Conservation (phyloP, 257 asterid genomes). For the Penstemon newberryi region DNA sequence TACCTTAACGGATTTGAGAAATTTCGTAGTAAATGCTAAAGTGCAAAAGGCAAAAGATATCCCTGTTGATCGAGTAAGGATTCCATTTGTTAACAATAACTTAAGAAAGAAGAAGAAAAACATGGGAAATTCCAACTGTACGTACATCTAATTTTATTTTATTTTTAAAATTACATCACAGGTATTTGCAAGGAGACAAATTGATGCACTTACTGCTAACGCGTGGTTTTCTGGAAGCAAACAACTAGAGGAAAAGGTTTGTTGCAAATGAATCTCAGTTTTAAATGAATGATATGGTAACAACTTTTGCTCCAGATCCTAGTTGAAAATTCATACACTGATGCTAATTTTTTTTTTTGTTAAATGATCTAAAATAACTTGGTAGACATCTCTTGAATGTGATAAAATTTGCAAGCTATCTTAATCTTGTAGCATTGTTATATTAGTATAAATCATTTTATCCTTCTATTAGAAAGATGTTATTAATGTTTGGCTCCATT, state of each 20-base stretch:
- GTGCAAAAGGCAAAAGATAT: conserved; percentile 64
- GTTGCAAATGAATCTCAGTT: conserved; percentile 15
- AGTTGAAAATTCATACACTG: not conserved
- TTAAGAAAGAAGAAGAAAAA: not conserved
- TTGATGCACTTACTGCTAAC: conserved; percentile 53
- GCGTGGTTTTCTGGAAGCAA: conserved; percentile 80
- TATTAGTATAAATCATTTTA: not conserved
- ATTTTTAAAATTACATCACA: conserved; percentile 26
- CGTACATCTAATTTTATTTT: conserved; percentile 7
- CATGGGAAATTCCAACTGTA: not conserved
- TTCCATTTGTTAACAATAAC: not conserved
- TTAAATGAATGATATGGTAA: conserved; percentile 5
- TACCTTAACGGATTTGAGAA: conserved; percentile 55
- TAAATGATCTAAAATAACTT: not conserved
- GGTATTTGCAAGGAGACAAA: conserved; percentile 69
- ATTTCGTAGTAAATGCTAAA: conserved; percentile 44
- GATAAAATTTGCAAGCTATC: not conserved
- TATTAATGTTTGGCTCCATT: not conserved
- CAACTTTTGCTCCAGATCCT: not conserved
- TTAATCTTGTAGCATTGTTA: not conserved
- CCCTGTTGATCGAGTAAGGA: conserved; percentile 69
- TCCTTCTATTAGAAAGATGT: not conserved
- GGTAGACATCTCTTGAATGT: not conserved
- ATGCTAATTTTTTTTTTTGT: not conserved
- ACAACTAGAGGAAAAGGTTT: conserved; percentile 70